phyloP scores from a whole-genome alignment of 768 basidiomycete genomes.

The Lentinula sp. region DNA sequence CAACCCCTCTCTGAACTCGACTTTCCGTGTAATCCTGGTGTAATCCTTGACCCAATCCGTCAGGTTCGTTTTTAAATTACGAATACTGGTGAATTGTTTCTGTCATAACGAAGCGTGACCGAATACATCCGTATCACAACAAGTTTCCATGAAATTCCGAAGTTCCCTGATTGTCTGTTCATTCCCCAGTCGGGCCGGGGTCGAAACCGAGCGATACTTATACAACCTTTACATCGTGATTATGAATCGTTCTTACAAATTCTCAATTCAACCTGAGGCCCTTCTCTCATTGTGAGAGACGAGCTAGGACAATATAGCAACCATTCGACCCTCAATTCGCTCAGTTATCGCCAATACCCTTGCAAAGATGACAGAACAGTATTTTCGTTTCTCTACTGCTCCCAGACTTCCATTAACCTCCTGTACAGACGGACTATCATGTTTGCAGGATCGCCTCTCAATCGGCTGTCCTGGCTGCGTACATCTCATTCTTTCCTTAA shows the following conservation, averaged over 20 bases:
- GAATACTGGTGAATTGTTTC: too few species aligned
- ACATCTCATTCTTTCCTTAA: slow-evolving; percentile 73
- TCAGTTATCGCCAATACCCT: slow-evolving; percentile 2
- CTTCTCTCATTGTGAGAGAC: neutral
- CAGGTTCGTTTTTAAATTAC: too few species aligned
- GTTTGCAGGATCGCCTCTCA: slow-evolving; percentile 59
- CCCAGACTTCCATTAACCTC: neutral
- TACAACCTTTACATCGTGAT: neutral
- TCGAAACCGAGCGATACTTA: neutral
- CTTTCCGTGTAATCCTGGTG: too few species aligned
- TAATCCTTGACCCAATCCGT: too few species aligned
- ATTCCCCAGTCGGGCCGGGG: neutral
- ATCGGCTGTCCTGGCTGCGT: slow-evolving; percentile 79
- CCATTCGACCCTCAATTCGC: neutral
- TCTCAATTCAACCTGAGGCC: neutral
- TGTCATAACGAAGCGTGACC: too few species aligned
- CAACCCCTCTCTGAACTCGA: too few species aligned
- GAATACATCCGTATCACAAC: slow-evolving; percentile 4
- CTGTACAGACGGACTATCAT: neutral
- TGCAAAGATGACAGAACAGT: slow-evolving; percentile 5
- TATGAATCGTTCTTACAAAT: neutral
- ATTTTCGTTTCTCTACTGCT: neutral
- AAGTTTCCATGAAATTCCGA: neutral
- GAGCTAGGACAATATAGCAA: neutral
- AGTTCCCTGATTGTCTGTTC: neutral